Evolutionary conservation across 257 asterid genomes (phyloP).

Genomic region (Gentiana straminea): DNA sequence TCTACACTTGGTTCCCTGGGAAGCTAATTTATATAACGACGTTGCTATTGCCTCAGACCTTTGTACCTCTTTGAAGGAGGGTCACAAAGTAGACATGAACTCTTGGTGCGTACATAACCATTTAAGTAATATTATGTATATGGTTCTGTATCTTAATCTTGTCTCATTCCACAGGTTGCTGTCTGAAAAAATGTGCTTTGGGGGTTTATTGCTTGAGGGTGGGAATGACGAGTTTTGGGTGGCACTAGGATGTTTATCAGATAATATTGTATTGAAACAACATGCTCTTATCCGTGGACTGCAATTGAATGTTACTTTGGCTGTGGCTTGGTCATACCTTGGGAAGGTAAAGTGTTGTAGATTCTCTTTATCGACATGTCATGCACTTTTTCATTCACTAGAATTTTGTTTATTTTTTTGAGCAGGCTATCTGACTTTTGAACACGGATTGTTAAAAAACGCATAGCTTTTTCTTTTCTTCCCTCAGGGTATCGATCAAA

Average conservation of each 20-base stretch:
- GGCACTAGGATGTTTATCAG: constrained; percentile 79
- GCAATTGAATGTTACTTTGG: constrained; percentile 80
- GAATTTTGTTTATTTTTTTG: too few relatives aligned
- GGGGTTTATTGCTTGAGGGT: constrained; percentile 78
- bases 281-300: constrained; percentile 89
- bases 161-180: constrained; percentile 48
- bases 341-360: constrained; percentile 58
- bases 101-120: constrained; percentile 36
- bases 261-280: constrained; percentile 52
- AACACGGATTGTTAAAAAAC: too few relatives aligned
- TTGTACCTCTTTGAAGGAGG: constrained; percentile 44
- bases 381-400: too few relatives aligned
- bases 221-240: constrained; percentile 88
- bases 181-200: constrained; percentile 94
- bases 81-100: constrained; percentile 24
- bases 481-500: too few relatives aligned
- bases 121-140: constrained; percentile 6
- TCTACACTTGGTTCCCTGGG: constrained; percentile 88
- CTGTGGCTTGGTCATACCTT: constrained; percentile 94
- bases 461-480: too few relatives aligned
- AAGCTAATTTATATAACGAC: constrained; percentile 70
- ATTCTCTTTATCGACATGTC: neutral
- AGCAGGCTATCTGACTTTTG: too few relatives aligned
- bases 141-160: constrained; percentile 22
- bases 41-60: constrained; percentile 71